phyloP scores from a whole-genome alignment of 2,329 filamentous ascomycete species.

The Fusarium begoniae region DNA sequence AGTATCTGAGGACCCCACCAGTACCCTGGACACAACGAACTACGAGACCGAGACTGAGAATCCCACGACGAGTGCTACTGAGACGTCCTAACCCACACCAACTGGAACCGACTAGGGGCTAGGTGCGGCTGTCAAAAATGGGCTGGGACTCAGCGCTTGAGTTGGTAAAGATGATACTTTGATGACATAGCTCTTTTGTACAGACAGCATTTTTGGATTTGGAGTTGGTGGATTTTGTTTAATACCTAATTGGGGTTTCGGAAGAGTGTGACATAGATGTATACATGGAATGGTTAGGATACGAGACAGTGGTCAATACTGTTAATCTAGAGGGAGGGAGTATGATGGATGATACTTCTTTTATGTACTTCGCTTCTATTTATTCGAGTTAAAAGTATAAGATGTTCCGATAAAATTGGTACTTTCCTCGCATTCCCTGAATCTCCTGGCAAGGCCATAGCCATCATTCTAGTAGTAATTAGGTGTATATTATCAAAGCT shows the following conservation, averaged over 20 bases:
- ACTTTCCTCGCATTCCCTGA: too few relatives aligned
- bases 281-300: conserved; percentile 4
- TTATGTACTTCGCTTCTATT: conserved; percentile 27
- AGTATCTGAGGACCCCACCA: neutral
- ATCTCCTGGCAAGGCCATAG: too few relatives aligned
- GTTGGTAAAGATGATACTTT: neutral
- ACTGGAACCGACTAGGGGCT: conserved; percentile 6
- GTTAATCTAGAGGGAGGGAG: neutral
- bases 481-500: too few relatives aligned
- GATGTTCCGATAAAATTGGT: neutral
- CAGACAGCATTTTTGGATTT: conserved; percentile 16
- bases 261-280: conserved; percentile 8
- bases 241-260: conserved; percentile 26
- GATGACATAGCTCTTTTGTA: conserved; percentile 28
- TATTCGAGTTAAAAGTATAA: conserved; percentile 18
- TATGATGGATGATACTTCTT: conserved; percentile 4
- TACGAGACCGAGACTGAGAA: neutral
- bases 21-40: neutral
- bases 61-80: conserved; percentile 1
- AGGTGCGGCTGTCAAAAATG: neutral
- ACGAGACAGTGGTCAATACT: neutral
- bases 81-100: conserved; percentile 9
- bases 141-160: conserved; percentile 7
- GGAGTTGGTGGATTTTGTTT: conserved; percentile 26
- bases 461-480: too few relatives aligned